Percentiles rank a stretch among this genome's conserved stretches.
These are phyloP conservation scores for Trichoderma gamsii DNA, from an alignment of 495 filamentous ascomycete species.

Conservation along the genomic window DNA sequence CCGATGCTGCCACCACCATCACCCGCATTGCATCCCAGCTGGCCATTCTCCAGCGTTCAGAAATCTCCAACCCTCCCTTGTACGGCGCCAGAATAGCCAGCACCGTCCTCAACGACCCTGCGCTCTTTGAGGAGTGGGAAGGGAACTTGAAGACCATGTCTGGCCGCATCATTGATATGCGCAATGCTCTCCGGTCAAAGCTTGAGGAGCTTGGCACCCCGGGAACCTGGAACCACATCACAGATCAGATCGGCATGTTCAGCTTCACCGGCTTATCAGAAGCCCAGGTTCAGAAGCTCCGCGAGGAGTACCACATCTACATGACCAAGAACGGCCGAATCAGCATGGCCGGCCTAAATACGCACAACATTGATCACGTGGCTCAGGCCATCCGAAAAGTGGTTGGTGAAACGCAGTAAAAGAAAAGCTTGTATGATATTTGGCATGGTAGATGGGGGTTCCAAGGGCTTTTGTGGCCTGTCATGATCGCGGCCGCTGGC, in stretches of 20 bases:
- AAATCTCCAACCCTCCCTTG: constrained; percentile 93
- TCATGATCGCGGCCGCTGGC: background rate
- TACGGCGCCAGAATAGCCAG: constrained; percentile 89
- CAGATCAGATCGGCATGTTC: constrained; percentile 99
- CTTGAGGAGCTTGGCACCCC: constrained; percentile 79
- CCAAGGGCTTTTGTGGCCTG: background rate
- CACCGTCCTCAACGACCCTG: constrained; percentile 71
- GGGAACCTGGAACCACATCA: constrained; percentile 93
- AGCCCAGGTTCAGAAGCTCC: constrained; percentile 73
- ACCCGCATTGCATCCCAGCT: constrained; percentile 76
- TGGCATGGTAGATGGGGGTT: background rate
- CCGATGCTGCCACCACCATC: constrained; percentile 57
- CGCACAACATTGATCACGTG: constrained; percentile 84
- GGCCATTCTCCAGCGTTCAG: constrained; percentile 88
- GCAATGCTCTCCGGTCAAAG: constrained; percentile 63
- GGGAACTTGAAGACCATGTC: constrained; percentile 89
- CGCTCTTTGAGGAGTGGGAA: constrained; percentile 90
- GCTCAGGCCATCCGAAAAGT: constrained; percentile 82
- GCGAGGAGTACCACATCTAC: constrained; percentile 82
- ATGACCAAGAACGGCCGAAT: constrained; percentile 99
- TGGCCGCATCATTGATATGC: constrained; percentile 87
- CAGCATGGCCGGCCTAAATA: constrained; percentile 93
- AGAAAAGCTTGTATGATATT: background rate
- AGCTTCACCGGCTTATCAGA: constrained; percentile 89
- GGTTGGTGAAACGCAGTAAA: constrained; percentile 35